Conservation (phyloP, 345 rosid species). For the Reutealis trisperma region DNA sequence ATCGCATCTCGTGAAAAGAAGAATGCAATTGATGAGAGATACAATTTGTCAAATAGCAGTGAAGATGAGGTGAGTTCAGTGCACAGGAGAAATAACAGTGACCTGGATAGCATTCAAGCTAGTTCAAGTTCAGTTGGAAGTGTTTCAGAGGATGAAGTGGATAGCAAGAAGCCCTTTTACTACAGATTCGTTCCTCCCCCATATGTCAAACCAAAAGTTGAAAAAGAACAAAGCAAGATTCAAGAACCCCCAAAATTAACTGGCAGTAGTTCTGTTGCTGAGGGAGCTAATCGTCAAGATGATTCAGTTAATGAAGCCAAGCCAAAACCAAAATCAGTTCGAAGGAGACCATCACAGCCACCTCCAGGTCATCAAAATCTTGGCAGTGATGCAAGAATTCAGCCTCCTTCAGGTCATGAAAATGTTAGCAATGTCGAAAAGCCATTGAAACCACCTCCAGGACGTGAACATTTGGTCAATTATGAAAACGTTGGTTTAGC, state of each 20-base stretch:
- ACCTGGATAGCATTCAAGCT: slow-evolving; percentile 25
- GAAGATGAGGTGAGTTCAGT: slow-evolving; percentile 43
- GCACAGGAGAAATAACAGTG: slow-evolving; percentile 26
- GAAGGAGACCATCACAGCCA: slow-evolving; percentile 45
- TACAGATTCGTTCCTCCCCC: slow-evolving; percentile 55
- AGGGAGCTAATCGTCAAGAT: neutral
- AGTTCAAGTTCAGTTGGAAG: slow-evolving; percentile 53
- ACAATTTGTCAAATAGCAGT: slow-evolving; percentile 35
- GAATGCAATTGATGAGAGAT: slow-evolving; percentile 19
- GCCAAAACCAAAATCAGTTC: slow-evolving; percentile 68
- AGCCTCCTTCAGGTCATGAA: neutral
- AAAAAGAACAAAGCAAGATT: slow-evolving; percentile 34
- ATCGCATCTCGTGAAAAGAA: slow-evolving; percentile 21
- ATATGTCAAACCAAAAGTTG: slow-evolving; percentile 35
- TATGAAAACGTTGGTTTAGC: neutral
- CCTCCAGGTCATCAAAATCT: slow-evolving; percentile 26
- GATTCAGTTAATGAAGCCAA: slow-evolving; percentile 30
- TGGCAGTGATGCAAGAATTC: neutral
- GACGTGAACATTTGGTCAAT: slow-evolving; percentile 4
- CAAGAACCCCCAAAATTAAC: slow-evolving; percentile 27
- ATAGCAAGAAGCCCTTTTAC: slow-evolving; percentile 34
- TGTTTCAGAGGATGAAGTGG: slow-evolving; percentile 45
- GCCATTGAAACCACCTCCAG: slow-evolving; percentile 27
- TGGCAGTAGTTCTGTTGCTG: neutral
- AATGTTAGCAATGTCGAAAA: slow-evolving; percentile 3